Conservation (phyloP, 139 green algal genomes). For the Marvania coccoides region DNA sequence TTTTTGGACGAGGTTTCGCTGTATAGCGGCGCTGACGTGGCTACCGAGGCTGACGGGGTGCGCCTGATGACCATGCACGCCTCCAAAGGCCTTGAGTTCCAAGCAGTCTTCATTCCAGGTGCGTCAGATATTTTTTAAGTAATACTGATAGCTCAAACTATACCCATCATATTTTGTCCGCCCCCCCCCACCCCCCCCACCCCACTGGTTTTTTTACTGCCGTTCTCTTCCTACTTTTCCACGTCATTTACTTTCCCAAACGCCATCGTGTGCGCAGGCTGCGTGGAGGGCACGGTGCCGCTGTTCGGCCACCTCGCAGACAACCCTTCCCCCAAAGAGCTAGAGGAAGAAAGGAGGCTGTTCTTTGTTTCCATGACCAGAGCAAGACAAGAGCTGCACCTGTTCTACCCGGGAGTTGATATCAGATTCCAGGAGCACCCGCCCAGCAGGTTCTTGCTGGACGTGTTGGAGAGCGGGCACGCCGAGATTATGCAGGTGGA, state of each 20-base stretch:
- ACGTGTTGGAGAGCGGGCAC: not conserved
- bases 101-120: conserved; percentile 42
- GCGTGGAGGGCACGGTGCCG: conserved; percentile 3
- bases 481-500: too few relatives aligned
- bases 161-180: not conserved
- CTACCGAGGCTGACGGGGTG: conserved; percentile 19
- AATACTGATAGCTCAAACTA: not conserved
- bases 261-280: too few relatives aligned
- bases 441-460: not conserved
- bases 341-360: conserved; percentile 20
- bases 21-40: conserved; percentile 19
- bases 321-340: too few relatives aligned
- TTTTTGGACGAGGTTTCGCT: conserved; percentile 46
- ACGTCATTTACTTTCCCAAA: too few relatives aligned
- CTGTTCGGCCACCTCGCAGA: not conserved
- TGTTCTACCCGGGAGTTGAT: too few relatives aligned
- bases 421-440: too few relatives aligned
- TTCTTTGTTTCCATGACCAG: conserved; percentile 26
- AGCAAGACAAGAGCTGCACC: conserved; percentile 15
- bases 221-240: not conserved
- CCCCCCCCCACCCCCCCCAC: not conserved
- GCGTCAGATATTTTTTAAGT: not conserved
- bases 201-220: not conserved
- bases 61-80: conserved; percentile 53
- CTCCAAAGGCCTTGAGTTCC: conserved; percentile 58